phyloP scores from a whole-genome alignment of 805 yeast genomes.

The Saturnispora galanensis region DNA sequence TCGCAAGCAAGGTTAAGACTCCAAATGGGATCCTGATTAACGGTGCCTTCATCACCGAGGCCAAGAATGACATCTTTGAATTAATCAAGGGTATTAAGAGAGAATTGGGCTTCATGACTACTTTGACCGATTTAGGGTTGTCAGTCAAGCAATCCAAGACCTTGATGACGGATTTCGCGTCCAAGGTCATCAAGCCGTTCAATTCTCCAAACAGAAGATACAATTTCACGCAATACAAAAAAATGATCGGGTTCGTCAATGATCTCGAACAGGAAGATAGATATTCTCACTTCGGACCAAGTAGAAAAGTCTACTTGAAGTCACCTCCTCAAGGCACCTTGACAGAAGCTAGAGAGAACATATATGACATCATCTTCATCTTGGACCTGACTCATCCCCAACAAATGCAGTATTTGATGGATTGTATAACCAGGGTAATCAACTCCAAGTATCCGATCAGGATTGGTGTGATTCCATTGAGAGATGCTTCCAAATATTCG shows the following conservation, averaged over 20 bases:
- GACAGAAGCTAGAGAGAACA: conserved; percentile 63
- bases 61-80: conserved; percentile 34
- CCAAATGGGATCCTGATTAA: conserved; percentile 52
- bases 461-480: conserved; percentile 71
- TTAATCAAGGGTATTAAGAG: conserved; percentile 31
- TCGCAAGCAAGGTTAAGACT: conserved; percentile 10
- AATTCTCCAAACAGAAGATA: conserved; percentile 17
- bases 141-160: conserved; percentile 26
- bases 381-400: conserved; percentile 46
- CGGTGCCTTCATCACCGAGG: conserved; percentile 50
- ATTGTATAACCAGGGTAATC: conserved; percentile 41
- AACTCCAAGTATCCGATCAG: conserved; percentile 63
- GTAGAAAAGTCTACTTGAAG: conserved; percentile 38
- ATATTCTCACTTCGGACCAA: conserved; percentile 38
- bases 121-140: conserved; percentile 26
- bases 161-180: conserved; percentile 33
- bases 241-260: conserved; percentile 59
- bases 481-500: conserved; percentile 19
- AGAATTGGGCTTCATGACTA: conserved; percentile 22
- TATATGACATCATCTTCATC: conserved; percentile 64
- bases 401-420: conserved; percentile 41
- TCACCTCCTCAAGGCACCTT: conserved; percentile 44
- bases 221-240: conserved; percentile 14
- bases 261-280: conserved; percentile 57
- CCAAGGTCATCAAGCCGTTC: conserved; percentile 8